Evolutionary conservation across 2,329 filamentous ascomycete genomes (phyloP), one percentile per base, ranked within the genome.

Genomic region (Colletotrichum liaoningense): DNA sequence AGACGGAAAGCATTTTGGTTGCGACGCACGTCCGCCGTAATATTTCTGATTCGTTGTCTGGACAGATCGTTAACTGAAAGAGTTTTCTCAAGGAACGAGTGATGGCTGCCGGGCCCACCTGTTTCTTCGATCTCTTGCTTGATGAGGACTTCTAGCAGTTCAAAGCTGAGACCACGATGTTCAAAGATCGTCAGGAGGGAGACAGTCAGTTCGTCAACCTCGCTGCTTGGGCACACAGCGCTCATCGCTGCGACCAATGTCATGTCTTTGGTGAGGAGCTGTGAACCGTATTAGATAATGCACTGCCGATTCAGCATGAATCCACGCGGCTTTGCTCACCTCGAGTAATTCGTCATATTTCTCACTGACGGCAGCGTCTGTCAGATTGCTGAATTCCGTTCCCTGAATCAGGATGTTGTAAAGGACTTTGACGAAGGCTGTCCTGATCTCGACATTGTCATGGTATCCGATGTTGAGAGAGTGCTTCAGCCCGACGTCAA

Each of bases 351-450:
- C 89, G 74, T 93, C 89, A 74, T 93, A 93, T 78, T 92, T 93
- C 78, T 93, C 91, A 76, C 88, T 92, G 16, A 93, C 90, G 19
- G 91, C 90, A 14, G 89, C 88, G 79, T 93, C 91, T 1, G 91
- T 92, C 35, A 93, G 80, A 68, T 91, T 92, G 77, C 88, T 93
- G 78, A 93, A 93, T 78, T 93, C 92, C 1, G 91, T 93, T 46
- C 92, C 92, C 78, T 93, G 92, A n/a, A 92, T 87, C 19, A 93
- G 81, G 66, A 93, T 93, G 78, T 93, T 93, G 79, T 91, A 92
- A 6, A 93, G 84, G 19, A 93, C 92, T 75, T 91, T 92, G 73
- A 93, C 88, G 78, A 93, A 93, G 2, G 92, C 92, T 5, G 91
- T 93, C 65, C 92, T 87, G 71, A 93, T 93, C 76, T 93, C 91